phyloP scores from a whole-genome alignment of 148 eudicot genomes.

The Nepenthes mirabilis region DNA sequence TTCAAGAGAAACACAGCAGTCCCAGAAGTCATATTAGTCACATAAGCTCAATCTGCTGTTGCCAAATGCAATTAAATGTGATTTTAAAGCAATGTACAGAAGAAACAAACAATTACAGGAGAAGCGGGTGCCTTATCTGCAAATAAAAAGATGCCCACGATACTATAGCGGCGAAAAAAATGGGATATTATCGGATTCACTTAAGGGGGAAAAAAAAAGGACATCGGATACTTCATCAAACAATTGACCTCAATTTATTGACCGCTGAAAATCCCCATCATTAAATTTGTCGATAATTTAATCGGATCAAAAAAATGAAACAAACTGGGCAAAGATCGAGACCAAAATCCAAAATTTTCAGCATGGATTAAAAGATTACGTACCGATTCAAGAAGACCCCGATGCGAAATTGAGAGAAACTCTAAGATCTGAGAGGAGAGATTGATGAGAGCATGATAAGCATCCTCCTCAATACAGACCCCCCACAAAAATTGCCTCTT shows the following conservation, averaged over 20 bases:
- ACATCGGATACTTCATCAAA: constrained; percentile 22
- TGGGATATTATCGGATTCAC: constrained; percentile 19
- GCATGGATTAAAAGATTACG: constrained; percentile 3
- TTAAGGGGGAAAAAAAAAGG: background rate
- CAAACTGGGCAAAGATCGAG: constrained; percentile 10
- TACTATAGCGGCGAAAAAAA: constrained; percentile 8
- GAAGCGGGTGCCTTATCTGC: constrained; percentile 10
- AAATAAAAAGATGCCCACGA: constrained; percentile 15
- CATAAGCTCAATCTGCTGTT: too few relatives aligned
- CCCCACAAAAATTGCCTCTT: background rate
- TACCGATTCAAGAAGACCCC: constrained; percentile 18
- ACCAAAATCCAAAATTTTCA: constrained; percentile 1
- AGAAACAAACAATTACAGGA: background rate
- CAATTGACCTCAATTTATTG: background rate
- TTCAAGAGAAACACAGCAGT: too few relatives aligned
- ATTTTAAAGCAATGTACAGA: too few relatives aligned
- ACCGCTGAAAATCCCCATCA: constrained; percentile 8
- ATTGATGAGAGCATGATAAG: constrained; percentile 25
- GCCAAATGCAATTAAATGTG: too few relatives aligned
- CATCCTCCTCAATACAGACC: constrained; percentile 13
- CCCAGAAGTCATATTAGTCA: too few relatives aligned
- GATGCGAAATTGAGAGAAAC: constrained; percentile 15
- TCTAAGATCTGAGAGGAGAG: constrained; percentile 20
- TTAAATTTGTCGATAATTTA: background rate
- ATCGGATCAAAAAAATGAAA: constrained; percentile 1